A percentile compares a stretch with the other conserved stretches of the same genome.
Conservation (phyloP, 2,329 filamentous ascomycete genomes). For the Monilinia polystroma region DNA sequence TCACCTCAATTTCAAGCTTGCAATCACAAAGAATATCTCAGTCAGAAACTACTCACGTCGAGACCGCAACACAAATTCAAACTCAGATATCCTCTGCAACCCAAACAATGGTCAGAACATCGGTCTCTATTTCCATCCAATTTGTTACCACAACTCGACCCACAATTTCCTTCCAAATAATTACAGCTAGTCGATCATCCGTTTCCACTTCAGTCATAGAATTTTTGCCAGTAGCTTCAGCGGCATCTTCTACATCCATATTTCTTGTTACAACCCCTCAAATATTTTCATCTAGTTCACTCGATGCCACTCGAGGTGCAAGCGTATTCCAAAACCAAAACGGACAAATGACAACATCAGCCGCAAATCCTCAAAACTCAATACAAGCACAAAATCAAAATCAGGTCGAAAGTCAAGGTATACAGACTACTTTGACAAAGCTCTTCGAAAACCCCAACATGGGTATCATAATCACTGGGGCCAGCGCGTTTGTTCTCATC, state of each 20-base stretch:
- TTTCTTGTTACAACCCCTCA: not conserved
- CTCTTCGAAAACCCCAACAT: not conserved
- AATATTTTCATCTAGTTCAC: not conserved
- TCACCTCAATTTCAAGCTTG: not conserved
- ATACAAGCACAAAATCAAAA: not conserved
- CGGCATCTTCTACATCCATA: not conserved
- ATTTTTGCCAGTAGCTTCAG: not conserved
- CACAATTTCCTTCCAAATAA: not conserved
- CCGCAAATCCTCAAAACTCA: too few species aligned
- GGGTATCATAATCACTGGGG: not conserved
- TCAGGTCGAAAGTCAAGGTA: not conserved
- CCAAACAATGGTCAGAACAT: conserved; percentile 1
- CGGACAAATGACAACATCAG: not conserved
- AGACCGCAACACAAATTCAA: not conserved
- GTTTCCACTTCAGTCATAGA: not conserved
- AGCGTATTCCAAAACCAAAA: conserved; percentile 2
- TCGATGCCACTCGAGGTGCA: not conserved
- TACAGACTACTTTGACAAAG: not conserved
- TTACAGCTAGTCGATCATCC: conserved; percentile 4
- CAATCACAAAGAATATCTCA: not conserved
- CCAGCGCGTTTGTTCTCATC: not conserved
- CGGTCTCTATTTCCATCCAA: not conserved
- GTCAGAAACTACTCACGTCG: not conserved
- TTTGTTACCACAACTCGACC: conserved; percentile 1
- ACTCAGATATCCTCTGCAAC: not conserved